These are phyloP conservation scores for Podila clonocystis DNA, from an alignment of 192 early-diverging fungal species.

Conservation along the genomic window DNA sequence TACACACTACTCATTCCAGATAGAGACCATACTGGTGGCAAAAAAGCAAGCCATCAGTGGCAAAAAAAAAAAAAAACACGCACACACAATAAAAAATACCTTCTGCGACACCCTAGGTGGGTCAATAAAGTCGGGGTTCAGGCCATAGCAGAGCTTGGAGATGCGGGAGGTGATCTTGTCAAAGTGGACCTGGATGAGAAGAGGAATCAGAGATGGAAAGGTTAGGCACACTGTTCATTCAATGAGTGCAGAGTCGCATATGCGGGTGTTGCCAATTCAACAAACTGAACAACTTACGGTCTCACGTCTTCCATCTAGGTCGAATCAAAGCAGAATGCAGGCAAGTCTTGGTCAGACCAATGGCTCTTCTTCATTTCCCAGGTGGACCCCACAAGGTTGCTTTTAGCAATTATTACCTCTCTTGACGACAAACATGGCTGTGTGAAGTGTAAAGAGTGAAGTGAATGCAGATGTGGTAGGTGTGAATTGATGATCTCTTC, in stretches of 20 bases:
- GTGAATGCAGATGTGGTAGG: background rate
- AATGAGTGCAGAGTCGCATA: background rate
- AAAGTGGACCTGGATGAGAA: conserved; percentile 83
- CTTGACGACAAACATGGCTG: conserved; percentile 50
- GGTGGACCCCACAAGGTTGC: background rate
- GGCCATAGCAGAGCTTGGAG: conserved; percentile 92
- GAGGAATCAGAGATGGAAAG: background rate
- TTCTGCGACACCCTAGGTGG: conserved; percentile 91
- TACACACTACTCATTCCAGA: too few relatives aligned
- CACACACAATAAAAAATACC: conserved; percentile 69
- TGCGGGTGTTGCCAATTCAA: background rate
- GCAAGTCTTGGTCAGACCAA: background rate
- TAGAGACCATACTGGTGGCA: too few relatives aligned
- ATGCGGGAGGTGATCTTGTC: conserved; percentile 96
- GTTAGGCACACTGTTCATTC: background rate
- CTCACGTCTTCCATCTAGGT: conserved; percentile 52
- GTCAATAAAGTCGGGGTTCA: conserved; percentile 93
- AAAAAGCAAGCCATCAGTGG: too few relatives aligned
- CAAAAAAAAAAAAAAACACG: background rate
- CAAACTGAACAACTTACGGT: conserved; percentile 23
- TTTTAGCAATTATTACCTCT: conserved; percentile 24
- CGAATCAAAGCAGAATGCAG: background rate
- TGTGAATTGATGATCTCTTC: background rate
- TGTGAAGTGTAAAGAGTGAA: background rate
- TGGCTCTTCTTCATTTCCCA: too few relatives aligned